These are phyloP conservation scores for Echium plantagineum DNA, from an alignment of 257 asterid species.

Conservation along the genomic window DNA sequence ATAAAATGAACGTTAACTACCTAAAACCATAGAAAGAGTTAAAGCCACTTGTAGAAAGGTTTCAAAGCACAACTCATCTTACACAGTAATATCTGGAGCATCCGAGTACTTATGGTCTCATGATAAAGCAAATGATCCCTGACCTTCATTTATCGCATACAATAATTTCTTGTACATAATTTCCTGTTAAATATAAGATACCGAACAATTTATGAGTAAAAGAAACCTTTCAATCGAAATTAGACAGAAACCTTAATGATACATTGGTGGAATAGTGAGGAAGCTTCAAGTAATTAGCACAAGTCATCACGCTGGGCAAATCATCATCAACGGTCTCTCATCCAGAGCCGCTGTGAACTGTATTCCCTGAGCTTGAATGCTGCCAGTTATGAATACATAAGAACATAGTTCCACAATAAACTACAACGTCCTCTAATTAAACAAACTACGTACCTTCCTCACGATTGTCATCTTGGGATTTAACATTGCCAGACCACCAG, in stretches of 20 bases:
- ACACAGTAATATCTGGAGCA: constrained; percentile 12
- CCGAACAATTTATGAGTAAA: neutral
- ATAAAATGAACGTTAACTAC: no score
- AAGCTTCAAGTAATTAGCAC: constrained; percentile 98
- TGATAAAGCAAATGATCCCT: constrained; percentile 92
- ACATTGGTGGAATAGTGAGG: constrained; percentile 98
- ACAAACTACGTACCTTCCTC: constrained; percentile 42
- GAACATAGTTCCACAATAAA: neutral
- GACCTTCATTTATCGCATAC: constrained; percentile 91
- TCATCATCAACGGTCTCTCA: constrained; percentile 87
- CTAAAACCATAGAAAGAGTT: no score
- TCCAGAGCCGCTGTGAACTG: constrained; percentile 43
- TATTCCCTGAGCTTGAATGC: constrained; percentile 58
- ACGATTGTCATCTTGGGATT: no score
- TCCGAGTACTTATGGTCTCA: constrained; percentile 26
- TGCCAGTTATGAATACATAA: constrained; percentile 17
- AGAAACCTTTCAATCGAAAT: neutral
- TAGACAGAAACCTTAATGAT: neutral
- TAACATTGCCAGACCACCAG: no score
- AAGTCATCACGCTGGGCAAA: constrained; percentile 98
- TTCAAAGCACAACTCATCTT: neutral
- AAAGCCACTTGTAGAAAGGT: no score
- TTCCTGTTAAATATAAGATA: no score
- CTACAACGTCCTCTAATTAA: neutral
- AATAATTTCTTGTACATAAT: constrained; percentile 81